These are phyloP conservation scores for Cucumis melo DNA, from an alignment of 306 rosid genomes.

Conservation along the genomic window DNA sequence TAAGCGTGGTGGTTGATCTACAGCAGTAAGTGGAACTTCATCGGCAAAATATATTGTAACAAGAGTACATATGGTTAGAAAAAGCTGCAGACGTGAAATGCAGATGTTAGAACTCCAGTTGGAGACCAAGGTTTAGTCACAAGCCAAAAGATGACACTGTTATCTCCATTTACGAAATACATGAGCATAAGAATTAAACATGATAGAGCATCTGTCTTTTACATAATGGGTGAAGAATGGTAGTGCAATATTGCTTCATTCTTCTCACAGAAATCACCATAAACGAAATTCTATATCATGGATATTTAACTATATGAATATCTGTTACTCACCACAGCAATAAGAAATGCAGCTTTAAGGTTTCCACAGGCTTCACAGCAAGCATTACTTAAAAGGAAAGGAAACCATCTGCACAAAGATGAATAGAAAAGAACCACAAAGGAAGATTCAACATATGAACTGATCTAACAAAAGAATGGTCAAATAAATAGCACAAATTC, in stretches of 20 bases:
- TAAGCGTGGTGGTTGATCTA: constrained; percentile 27
- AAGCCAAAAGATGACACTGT: background rate
- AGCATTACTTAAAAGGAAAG: constrained; percentile 71
- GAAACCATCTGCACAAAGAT: constrained; percentile 72
- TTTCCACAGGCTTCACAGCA: constrained; percentile 99
- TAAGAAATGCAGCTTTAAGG: constrained; percentile 97
- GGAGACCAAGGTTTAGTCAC: background rate
- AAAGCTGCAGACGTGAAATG: constrained; percentile 45
- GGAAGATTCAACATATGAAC: constrained; percentile 1
- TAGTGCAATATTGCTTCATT: background rate
- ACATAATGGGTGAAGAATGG: background rate
- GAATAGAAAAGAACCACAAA: constrained; percentile 11
- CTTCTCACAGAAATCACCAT: background rate
- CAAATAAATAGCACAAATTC: background rate
- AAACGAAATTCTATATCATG: background rate
- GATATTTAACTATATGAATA: background rate
- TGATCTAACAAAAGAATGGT: background rate
- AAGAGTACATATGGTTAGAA: constrained; percentile 68
- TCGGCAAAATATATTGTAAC: constrained; percentile 83
- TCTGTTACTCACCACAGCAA: constrained; percentile 78
- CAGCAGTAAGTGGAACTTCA: constrained; percentile 68
- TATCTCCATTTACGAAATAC: background rate
- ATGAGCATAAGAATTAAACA: constrained; percentile 2
- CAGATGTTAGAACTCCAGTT: constrained; percentile 12
- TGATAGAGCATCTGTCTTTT: background rate